Evolutionary conservation across 495 filamentous ascomycete species (phyloP), one percentile per base, ranked within the genome.

Genomic region (Letharia columbiana): DNA sequence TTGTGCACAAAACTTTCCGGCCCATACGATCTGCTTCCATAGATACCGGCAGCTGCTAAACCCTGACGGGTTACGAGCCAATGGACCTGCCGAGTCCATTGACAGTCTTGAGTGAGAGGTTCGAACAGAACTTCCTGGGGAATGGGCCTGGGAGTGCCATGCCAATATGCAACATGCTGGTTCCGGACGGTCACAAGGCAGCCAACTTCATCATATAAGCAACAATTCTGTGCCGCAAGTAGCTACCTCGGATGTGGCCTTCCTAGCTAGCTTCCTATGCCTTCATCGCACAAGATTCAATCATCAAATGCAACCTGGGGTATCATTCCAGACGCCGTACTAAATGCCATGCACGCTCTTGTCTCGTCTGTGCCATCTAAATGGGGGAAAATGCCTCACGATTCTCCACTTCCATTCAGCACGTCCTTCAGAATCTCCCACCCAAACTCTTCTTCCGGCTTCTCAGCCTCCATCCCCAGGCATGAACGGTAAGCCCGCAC

Each of bases 401-500:
- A 45, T 33, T 71, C 67, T 28, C 64, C 66, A 60, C 23, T 39
- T 13, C 67, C 64, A 49, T 67, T 66, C 7, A 77, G 75, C 33
- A 78, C 68, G 68, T 83, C 76, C 70, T 80, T 81, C 61, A 83
- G 69, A 33, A 82, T 76, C 63, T 82, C 81, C 77, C 77, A 84
- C 39, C 81, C 81, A 65, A 75, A 82, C 71, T 84, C 81, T 13
- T 82, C 79, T 52, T 84, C 81, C 7, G 75, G 74, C 61, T 76
- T 79, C 71, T 84, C 81, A 2, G 75, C 70, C 65, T 83, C 81
- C 78, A 84, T 79, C 13, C 81, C 81, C 33, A 84, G 72, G 7
- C 81, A 80, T 50, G 78, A 76, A 63, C 81, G 78, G 62, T 81
- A 81, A 41, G 80, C 79, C 23, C 81, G 77, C n/a, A 84, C 81